Evolutionary conservation across 768 basidiomycete genomes (phyloP).

Genomic region (Auricularia cornea): DNA sequence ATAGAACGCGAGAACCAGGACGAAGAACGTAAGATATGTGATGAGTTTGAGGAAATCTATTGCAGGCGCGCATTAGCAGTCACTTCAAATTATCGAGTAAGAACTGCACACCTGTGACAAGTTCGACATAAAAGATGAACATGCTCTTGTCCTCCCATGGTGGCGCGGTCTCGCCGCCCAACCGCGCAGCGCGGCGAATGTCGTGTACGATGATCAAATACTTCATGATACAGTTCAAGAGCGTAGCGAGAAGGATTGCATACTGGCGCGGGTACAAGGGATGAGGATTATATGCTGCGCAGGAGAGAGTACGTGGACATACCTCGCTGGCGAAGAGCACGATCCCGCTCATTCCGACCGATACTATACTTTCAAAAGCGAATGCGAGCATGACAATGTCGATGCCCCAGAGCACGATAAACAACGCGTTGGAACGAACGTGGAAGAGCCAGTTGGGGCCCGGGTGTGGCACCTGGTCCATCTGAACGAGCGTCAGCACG

Average conservation of each 20-base stretch:
- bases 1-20: slow-evolving; percentile 87
- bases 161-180: slow-evolving; percentile 78
- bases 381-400: slow-evolving; percentile 74
- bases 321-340: slow-evolving; percentile 95
- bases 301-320: slow-evolving; percentile 18
- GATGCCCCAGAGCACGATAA: slow-evolving; percentile 62
- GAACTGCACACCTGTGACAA: slow-evolving; percentile 69
- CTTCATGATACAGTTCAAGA: slow-evolving; percentile 69
- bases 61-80: too few relatives aligned
- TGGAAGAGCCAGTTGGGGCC: slow-evolving; percentile 81
- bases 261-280: slow-evolving; percentile 45
- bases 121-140: slow-evolving; percentile 91
- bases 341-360: slow-evolving; percentile 79
- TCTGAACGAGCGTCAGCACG: slow-evolving; percentile 39
- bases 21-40: slow-evolving; percentile 90
- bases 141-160: slow-evolving; percentile 98
- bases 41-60: slow-evolving; percentile 88
- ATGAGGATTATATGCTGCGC: slow-evolving; percentile 4
- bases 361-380: slow-evolving; percentile 71
- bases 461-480: slow-evolving; percentile 92
- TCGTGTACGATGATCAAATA: slow-evolving; percentile 79
- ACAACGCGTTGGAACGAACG: slow-evolving; percentile 66
- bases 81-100: too few relatives aligned
- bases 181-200: slow-evolving; percentile 61
- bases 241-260: slow-evolving; percentile 76